These are phyloP conservation scores for Trapa incisa DNA, from an alignment of 345 rosid genomes.

Conservation along the genomic window DNA sequence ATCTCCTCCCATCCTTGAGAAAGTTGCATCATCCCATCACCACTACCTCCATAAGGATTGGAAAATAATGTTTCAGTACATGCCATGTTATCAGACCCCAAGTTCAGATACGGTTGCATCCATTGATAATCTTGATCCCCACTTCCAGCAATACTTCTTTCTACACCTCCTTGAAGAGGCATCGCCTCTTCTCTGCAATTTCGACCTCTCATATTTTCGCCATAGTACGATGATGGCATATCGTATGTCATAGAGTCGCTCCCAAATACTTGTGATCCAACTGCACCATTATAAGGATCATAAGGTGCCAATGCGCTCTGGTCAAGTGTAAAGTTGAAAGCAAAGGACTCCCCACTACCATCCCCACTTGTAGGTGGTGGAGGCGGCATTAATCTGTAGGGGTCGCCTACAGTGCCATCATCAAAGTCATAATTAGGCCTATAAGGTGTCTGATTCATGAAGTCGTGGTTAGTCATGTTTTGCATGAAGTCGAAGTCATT, in stretches of 20 bases:
- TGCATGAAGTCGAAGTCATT: too few relatives aligned
- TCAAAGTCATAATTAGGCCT: too few relatives aligned
- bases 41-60: background rate
- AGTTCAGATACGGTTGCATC: too few relatives aligned
- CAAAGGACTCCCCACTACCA: background rate
- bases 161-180: background rate
- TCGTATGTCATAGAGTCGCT: too few relatives aligned
- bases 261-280: background rate
- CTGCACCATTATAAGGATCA: background rate
- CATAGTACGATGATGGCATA: too few relatives aligned
- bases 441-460: too few relatives aligned
- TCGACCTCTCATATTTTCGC: background rate
- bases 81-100: background rate
- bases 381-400: too few relatives aligned
- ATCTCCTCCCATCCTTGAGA: too few relatives aligned
- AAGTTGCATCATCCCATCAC: background rate
- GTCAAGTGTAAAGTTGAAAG: background rate
- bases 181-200: background rate
- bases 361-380: too few relatives aligned
- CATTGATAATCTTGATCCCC: background rate
- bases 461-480: too few relatives aligned
- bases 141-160: background rate
- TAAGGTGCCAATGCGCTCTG: too few relatives aligned
- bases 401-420: too few relatives aligned
- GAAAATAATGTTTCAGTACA: background rate